phyloP scores from a whole-genome alignment of 116 monocot species.

The Phalaenopsis hybrid region DNA sequence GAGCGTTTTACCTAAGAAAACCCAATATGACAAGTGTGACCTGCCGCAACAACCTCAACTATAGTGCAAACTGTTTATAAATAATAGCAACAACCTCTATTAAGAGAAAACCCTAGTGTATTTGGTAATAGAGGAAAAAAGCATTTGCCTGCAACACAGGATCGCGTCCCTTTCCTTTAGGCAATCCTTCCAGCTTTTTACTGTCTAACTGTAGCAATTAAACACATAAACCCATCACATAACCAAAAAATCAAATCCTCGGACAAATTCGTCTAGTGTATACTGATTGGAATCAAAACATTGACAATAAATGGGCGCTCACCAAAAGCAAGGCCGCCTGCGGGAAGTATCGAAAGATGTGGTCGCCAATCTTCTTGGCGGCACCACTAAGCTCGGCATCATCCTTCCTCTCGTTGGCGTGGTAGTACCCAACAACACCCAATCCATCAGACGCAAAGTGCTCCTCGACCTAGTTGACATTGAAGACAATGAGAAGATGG shows the following conservation, averaged over 20 bases:
- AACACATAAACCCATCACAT: background rate
- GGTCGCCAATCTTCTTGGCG: constrained; percentile 87
- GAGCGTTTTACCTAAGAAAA: background rate
- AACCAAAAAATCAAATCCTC: background rate
- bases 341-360: constrained; percentile 79
- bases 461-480: constrained; percentile 57
- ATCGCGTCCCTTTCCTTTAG: constrained; percentile 36
- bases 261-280: background rate
- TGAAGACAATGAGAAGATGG: background rate
- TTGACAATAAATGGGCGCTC: background rate
- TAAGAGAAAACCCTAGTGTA: background rate
- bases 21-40: background rate
- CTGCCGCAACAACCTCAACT: background rate
- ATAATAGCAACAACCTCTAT: background rate
- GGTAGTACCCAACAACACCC: constrained; percentile 82
- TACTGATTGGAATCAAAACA: background rate
- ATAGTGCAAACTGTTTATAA: background rate
- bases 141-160: constrained; percentile 43
- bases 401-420: constrained; percentile 72
- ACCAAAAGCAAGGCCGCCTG: constrained; percentile 76
- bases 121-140: background rate
- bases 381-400: constrained; percentile 53
- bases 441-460: constrained; percentile 50
- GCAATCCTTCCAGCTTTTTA: constrained; percentile 43
- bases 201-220: constrained; percentile 37